phyloP scores from a whole-genome alignment of 2,329 filamentous ascomycete genomes.

The Neocucurbitaria cava region DNA sequence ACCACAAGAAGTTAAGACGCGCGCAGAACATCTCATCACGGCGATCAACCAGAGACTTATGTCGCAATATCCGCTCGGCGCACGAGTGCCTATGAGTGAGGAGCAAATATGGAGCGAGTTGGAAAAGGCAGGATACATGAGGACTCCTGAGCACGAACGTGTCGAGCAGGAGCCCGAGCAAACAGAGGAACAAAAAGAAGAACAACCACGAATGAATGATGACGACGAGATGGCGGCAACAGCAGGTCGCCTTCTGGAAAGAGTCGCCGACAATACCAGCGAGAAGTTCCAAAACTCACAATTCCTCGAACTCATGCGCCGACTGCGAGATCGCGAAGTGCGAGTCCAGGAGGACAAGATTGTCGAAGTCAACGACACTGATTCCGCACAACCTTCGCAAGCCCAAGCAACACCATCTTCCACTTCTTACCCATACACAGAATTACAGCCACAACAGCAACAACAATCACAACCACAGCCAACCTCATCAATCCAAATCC shows the following conservation, averaged over 20 bases:
- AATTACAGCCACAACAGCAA: neutral
- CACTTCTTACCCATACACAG: neutral
- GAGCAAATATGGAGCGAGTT: conserved; percentile 40
- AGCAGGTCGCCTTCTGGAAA: conserved; percentile 73
- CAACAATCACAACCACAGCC: neutral
- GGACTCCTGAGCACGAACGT: conserved; percentile 22
- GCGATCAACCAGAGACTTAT: conserved; percentile 46
- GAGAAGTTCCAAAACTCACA: conserved; percentile 80
- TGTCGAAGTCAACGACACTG: conserved; percentile 56
- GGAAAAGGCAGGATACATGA: conserved; percentile 39
- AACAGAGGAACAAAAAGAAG: conserved; percentile 37
- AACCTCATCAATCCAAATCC: conserved; percentile 19
- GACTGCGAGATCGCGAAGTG: conserved; percentile 74
- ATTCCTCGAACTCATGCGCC: conserved; percentile 79
- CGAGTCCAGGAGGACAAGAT: conserved; percentile 74
- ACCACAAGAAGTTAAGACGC: conserved; percentile 32
- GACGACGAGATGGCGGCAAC: conserved; percentile 75
- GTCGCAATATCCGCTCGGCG: conserved; percentile 42
- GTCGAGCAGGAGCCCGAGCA: conserved; percentile 36
- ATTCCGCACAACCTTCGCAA: neutral
- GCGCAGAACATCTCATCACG: conserved; percentile 35
- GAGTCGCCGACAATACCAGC: conserved; percentile 71
- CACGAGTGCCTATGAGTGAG: conserved; percentile 26
- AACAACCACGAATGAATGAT: conserved; percentile 47
- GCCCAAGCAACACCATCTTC: neutral